These are phyloP conservation scores for Stevia rebaudiana DNA, from an alignment of 140 eudicot species.

Conservation along the genomic window DNA sequence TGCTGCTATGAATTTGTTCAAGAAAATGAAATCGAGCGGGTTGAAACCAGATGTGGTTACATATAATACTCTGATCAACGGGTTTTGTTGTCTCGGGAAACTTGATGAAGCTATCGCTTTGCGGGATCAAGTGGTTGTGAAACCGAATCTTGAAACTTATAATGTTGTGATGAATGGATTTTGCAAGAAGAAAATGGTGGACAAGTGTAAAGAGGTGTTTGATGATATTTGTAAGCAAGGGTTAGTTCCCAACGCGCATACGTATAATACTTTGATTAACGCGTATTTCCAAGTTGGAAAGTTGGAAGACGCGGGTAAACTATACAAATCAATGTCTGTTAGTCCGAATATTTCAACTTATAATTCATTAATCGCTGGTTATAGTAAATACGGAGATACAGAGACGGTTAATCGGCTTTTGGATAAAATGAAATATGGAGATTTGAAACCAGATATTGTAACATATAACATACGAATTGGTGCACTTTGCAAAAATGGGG, in stretches of 20 bases:
- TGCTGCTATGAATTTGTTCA: slow-evolving; percentile 51
- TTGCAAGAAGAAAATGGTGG: slow-evolving; percentile 46
- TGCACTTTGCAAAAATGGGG: slow-evolving; percentile 65
- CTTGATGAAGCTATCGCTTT: slow-evolving; percentile 53
- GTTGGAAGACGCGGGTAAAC: slow-evolving; percentile 45
- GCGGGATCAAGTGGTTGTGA: slow-evolving; percentile 55
- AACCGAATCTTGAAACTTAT: slow-evolving; percentile 60
- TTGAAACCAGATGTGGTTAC: slow-evolving; percentile 53
- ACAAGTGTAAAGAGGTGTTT: slow-evolving; percentile 65
- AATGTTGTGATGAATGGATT: slow-evolving; percentile 56
- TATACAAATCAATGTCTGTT: slow-evolving; percentile 42
- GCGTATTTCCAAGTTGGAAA: slow-evolving; percentile 64
- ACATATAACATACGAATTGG: slow-evolving; percentile 64
- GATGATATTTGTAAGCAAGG: slow-evolving; percentile 48
- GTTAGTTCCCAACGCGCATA: slow-evolving; percentile 30
- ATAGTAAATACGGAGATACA: slow-evolving; percentile 36
- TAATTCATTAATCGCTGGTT: slow-evolving; percentile 69
- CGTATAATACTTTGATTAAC: slow-evolving; percentile 61
- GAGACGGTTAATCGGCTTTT: slow-evolving; percentile 45
- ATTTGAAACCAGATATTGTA: slow-evolving; percentile 52
- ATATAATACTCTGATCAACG: slow-evolving; percentile 58
- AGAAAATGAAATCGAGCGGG: slow-evolving; percentile 61
- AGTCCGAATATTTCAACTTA: slow-evolving; percentile 66
- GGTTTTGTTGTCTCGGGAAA: slow-evolving; percentile 53
- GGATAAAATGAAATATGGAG: slow-evolving; percentile 47